Base-by-base conservation (phyloP, 208 protist genomes). In the Trypanosoma scelopori region DNA sequence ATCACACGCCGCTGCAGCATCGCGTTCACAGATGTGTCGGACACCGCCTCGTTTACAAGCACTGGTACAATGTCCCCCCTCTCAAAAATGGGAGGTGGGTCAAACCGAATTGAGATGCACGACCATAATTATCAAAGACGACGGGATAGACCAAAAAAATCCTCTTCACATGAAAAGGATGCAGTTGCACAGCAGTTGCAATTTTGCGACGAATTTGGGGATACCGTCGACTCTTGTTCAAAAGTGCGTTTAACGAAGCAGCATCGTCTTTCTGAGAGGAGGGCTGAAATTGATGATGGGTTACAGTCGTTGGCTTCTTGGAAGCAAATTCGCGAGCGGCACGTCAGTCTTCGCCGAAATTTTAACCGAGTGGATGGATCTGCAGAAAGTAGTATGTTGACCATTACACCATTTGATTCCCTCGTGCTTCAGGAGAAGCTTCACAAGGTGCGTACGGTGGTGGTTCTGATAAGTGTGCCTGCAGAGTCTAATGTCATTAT, bases 1-100 rank as follows among this genome's bases (percentile, higher is more conserved):
- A 57, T 23, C 32, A 57, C 9, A 43, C 52, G 52, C 1, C 52
- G 52, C 11, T 43, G 52, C 32, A 43, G 12, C 35, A 30, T 57
- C 42, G 27, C 35, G 0, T 41, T 57, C 20, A 42, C 30, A 25
- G 52, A 57, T 22, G 2, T 22, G 43, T 16, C 12, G 12, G n/a
- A 22, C 43, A n/a, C n/a, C 43, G 4, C 12, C 43, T 16, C n/a
- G n/a, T 47, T 13, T 13, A 22, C 3, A 22, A 22, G 43, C 43
- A 23, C 43, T 23, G n/a, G 43, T 22, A 22, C 18, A 22, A 47
- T 16, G n/a, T 47, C 48, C 48, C 48, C 4, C 9, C 48, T 32
- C 22, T 16, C 43, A 28, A 18, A 35, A 25, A 55, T 18, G 16
- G 16, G 20, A 35, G 7, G 28, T 37, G 16, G 28, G 25, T 55